Percentiles rank a stretch among this genome's conserved stretches.
These are phyloP conservation scores for Scenedesmus sp. DNA, from an alignment of 163 green algal species.

Conservation along the genomic window DNA sequence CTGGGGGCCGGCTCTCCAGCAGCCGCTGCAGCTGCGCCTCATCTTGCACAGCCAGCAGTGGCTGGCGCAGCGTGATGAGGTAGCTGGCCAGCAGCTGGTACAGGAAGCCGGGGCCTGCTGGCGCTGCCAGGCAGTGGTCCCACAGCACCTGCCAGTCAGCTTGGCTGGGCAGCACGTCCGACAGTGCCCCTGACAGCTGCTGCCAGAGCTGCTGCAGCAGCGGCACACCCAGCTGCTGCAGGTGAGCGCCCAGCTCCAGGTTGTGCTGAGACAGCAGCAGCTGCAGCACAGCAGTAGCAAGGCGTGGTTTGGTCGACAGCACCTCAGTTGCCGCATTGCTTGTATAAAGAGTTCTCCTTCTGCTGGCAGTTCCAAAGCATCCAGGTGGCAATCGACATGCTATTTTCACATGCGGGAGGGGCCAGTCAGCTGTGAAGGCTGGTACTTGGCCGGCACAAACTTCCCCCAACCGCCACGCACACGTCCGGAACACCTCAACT, in stretches of 20 bases:
- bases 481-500: background rate
- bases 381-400: background rate
- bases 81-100: constrained; percentile 66
- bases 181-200: constrained; percentile 54
- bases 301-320: background rate
- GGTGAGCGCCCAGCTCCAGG: constrained; percentile 32
- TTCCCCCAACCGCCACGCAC: background rate
- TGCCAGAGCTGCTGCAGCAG: constrained; percentile 53
- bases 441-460: background rate
- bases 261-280: constrained; percentile 47
- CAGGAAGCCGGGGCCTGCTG: constrained; percentile 65
- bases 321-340: background rate
- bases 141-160: constrained; percentile 54
- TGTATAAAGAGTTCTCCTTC: no score
- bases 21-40: constrained; percentile 8
- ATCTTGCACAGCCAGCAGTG: constrained; percentile 21
- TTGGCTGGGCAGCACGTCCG: constrained; percentile 55
- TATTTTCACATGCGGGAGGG: no score
- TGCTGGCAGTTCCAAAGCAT: background rate
- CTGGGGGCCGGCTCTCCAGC: background rate
- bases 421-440: background rate
- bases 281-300: background rate
- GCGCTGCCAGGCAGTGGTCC: constrained; percentile 72
- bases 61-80: constrained; percentile 49
- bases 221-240: constrained; percentile 27